Conservation (phyloP, 2,329 filamentous ascomycete species). For the Exophiala bonariae region DNA sequence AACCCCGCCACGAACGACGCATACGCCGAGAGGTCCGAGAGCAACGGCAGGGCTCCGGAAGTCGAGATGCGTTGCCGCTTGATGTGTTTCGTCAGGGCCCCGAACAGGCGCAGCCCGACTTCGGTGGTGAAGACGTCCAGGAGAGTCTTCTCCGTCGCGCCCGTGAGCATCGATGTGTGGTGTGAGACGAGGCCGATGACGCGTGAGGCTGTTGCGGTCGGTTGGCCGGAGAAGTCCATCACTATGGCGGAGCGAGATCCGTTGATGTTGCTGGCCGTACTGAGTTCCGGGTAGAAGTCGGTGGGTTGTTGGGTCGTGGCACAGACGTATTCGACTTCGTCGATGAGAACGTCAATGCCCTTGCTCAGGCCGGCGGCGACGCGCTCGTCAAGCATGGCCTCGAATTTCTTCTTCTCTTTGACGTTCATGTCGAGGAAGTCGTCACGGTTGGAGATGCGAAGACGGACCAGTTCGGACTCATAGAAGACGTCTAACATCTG, state of each 20-base stretch:
- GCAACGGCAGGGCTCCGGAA: slow-evolving; percentile 85
- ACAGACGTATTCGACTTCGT: slow-evolving; percentile 94
- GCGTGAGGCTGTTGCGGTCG: slow-evolving; percentile 74
- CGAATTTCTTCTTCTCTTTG: slow-evolving; percentile 96
- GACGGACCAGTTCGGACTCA: slow-evolving; percentile 83
- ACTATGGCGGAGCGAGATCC: slow-evolving; percentile 11
- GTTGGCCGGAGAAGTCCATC: slow-evolving; percentile 48
- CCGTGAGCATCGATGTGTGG: slow-evolving; percentile 89
- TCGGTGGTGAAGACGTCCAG: slow-evolving; percentile 98
- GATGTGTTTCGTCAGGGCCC: slow-evolving; percentile 91
- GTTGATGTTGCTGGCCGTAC: slow-evolving; percentile 1
- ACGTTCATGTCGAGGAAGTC: slow-evolving; percentile 91
- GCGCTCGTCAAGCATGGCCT: slow-evolving; percentile 96
- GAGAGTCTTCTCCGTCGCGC: slow-evolving; percentile 96
- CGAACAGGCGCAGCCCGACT: slow-evolving; percentile 89
- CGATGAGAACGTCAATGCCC: slow-evolving; percentile 97
- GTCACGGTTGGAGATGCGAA: slow-evolving; percentile 83
- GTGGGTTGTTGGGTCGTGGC: slow-evolving; percentile 81
- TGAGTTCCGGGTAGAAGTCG: slow-evolving; percentile 78
- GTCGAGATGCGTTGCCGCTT: slow-evolving; percentile 93
- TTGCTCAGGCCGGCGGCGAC: slow-evolving; percentile 95
- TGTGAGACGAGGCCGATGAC: slow-evolving; percentile 83
- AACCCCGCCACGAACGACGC: slow-evolving; percentile 80
- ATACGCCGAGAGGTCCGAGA: slow-evolving; percentile 95
- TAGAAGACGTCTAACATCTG: slow-evolving; percentile 99